These are phyloP conservation scores for Botrytis medusae DNA, from an alignment of 2,329 filamentous ascomycete genomes.

Conservation along the genomic window DNA sequence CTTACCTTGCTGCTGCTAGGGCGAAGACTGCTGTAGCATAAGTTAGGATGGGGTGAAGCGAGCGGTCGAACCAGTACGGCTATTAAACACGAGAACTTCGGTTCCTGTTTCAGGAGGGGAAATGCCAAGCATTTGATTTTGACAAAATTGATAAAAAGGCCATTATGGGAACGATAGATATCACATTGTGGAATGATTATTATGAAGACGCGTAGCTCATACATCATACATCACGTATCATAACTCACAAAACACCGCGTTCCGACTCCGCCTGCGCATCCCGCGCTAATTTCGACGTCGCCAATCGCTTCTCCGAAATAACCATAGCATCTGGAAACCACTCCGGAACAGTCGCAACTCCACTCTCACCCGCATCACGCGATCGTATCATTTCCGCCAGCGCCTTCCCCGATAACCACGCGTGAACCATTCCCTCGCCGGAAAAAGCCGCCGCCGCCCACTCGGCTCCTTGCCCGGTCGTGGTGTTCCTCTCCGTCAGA, in stretches of 20 bases:
- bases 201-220: neutral
- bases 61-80: fast-evolving
- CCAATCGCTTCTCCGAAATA: conserved; percentile 7
- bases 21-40: neutral
- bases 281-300: neutral
- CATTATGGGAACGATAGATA: neutral
- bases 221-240: neutral
- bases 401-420: conserved; percentile 44
- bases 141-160: neutral
- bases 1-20: neutral
- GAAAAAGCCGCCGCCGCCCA: conserved; percentile 13
- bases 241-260: neutral
- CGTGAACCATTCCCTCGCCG: conserved; percentile 16
- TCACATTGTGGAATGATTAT: too few species aligned
- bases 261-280: neutral
- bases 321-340: conserved; percentile 14
- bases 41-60: neutral
- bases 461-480: neutral
- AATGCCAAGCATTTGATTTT: neutral
- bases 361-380: conserved; percentile 39
- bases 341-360: conserved; percentile 12
- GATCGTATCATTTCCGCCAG: conserved; percentile 44
- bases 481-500: neutral
- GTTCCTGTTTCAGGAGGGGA: neutral
- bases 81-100: neutral